Evolutionary conservation across 495 filamentous ascomycete genomes (phyloP).

Genomic region (Aspergillus taichungensis): DNA sequence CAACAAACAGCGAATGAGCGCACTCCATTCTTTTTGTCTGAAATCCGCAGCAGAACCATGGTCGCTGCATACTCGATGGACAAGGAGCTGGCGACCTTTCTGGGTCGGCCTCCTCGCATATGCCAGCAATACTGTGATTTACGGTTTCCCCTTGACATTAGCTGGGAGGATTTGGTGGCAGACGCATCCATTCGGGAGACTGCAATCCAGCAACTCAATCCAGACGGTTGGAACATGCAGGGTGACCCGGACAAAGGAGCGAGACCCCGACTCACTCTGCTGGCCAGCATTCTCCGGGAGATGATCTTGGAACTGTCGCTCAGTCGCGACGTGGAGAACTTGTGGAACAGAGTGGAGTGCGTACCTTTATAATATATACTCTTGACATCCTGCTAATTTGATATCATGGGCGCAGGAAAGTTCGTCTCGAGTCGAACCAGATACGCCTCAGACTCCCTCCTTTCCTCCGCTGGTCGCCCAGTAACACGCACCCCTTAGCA

Average conservation of each 20-base stretch:
- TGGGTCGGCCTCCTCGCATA: slow-evolving; percentile 44
- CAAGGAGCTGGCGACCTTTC: slow-evolving; percentile 39
- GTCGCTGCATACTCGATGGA: slow-evolving; percentile 35
- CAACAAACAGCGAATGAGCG: slow-evolving; percentile 21
- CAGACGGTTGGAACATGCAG: slow-evolving; percentile 42
- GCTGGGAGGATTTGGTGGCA: slow-evolving; percentile 34
- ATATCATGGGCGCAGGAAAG: slow-evolving; percentile 3
- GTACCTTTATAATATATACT: not conserved
- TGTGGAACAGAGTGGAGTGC: slow-evolving; percentile 16
- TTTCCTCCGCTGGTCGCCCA: slow-evolving; percentile 13
- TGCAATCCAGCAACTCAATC: slow-evolving; percentile 29
- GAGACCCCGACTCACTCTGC: slow-evolving; percentile 31
- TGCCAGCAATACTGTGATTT: slow-evolving; percentile 41
- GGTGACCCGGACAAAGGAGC: slow-evolving; percentile 22
- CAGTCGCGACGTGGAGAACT: slow-evolving; percentile 17
- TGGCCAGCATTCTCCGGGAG: slow-evolving; percentile 38
- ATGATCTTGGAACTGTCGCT: slow-evolving; percentile 48
- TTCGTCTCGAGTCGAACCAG: slow-evolving; percentile 7
- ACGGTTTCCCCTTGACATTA: slow-evolving; percentile 45
- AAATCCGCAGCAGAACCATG: slow-evolving; percentile 40
- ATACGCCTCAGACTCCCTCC: slow-evolving; percentile 7
- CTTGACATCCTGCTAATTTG: not conserved
- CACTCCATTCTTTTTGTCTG: slow-evolving; percentile 37
- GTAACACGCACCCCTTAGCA: not conserved
- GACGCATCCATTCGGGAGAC: slow-evolving; percentile 27